Conservation (phyloP, 345 rosid genomes). For the Melaleuca alternifolia region DNA sequence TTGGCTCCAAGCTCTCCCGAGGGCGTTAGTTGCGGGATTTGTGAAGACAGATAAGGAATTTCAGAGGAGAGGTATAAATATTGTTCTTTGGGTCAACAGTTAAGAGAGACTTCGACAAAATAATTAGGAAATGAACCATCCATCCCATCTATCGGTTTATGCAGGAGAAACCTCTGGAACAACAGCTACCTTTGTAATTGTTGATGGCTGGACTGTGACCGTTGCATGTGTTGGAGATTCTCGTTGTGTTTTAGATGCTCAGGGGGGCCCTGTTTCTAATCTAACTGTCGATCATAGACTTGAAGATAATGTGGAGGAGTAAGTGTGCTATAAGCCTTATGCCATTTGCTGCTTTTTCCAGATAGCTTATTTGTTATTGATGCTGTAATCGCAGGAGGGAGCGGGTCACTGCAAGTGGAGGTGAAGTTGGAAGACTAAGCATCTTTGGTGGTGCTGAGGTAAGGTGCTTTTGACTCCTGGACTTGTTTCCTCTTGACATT, state of each 20-base stretch:
- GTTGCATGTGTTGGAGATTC: conserved; percentile 96
- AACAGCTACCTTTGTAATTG: conserved; percentile 80
- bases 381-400: conserved; percentile 50
- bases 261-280: conserved; percentile 56
- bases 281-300: conserved; percentile 89
- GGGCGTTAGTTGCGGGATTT: conserved; percentile 86
- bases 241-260: conserved; percentile 73
- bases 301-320: conserved; percentile 85
- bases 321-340: conserved; percentile 13
- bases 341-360: neutral
- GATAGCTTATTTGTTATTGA: neutral
- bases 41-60: conserved; percentile 94
- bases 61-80: conserved; percentile 61
- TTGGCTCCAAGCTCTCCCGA: conserved; percentile 83
- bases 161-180: conserved; percentile 94
- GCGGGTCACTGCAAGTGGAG: conserved; percentile 92
- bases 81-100: neutral
- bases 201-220: conserved; percentile 92
- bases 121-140: neutral
- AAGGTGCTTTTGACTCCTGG: neutral
- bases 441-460: conserved; percentile 82
- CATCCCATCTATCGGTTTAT: conserved; percentile 3
- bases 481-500: neutral
- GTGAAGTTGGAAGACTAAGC: conserved; percentile 93
- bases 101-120: neutral